Percentiles rank a stretch among this genome's conserved stretches.
phyloP scores from a whole-genome alignment of 164 flowering plant genomes.

The Liriodendron chinense region DNA sequence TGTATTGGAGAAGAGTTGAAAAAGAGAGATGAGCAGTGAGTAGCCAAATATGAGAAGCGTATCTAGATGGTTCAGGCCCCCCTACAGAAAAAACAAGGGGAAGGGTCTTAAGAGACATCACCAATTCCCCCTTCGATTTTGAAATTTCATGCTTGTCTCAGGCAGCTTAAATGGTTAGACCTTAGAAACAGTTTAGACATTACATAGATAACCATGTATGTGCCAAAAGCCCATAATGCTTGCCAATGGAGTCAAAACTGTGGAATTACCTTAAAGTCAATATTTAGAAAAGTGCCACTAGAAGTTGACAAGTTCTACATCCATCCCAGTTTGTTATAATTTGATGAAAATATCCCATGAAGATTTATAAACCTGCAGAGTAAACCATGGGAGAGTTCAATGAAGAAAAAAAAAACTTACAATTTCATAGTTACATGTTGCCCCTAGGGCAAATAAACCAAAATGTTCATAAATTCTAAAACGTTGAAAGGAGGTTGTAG shows the following conservation, averaged over 20 bases:
- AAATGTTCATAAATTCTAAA: no score
- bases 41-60: neutral
- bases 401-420: no score
- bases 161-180: neutral
- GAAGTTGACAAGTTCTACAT: neutral
- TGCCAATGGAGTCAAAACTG: neutral
- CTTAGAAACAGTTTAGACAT: neutral
- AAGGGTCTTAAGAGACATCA: neutral
- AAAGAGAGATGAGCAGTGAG: neutral
- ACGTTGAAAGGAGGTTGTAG: no score
- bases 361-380: neutral
- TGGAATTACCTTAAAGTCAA: neutral
- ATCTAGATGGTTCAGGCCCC: neutral
- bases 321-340: neutral
- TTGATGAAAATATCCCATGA: neutral
- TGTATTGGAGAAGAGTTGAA: neutral
- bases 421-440: no score
- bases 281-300: no score
- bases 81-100: neutral
- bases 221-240: neutral
- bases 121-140: neutral
- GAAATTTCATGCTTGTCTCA: neutral
- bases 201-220: neutral
- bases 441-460: no score
- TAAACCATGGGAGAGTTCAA: neutral